Evolutionary conservation across 2,329 filamentous ascomycete genomes (phyloP).

Genomic region (Alternaria tenuissima): DNA sequence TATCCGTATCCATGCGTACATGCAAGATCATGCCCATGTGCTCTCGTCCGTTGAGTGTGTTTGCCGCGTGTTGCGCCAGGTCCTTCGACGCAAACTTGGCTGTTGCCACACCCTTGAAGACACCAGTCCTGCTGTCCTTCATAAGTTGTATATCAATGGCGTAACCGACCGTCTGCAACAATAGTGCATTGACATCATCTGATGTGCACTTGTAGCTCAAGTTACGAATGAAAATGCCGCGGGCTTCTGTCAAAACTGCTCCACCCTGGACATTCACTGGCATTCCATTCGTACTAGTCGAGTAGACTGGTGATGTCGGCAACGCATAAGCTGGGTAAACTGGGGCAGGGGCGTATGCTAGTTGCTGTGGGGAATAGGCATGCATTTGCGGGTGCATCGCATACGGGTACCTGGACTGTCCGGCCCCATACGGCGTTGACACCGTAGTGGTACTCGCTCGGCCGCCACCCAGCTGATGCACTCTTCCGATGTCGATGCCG

Average conservation of each 20-base stretch:
- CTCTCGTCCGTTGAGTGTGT: slow-evolving; percentile 33
- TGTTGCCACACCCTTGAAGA: slow-evolving; percentile 45
- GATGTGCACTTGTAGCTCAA: slow-evolving; percentile 39
- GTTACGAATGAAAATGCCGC: slow-evolving; percentile 49
- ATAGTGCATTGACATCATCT: slow-evolving; percentile 37
- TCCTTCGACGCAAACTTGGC: slow-evolving; percentile 42
- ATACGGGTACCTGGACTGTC: slow-evolving; percentile 34
- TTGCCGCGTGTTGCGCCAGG: slow-evolving; percentile 41
- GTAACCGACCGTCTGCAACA: slow-evolving; percentile 38
- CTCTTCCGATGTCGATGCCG: slow-evolving; percentile 40
- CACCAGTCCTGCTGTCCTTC: slow-evolving; percentile 33
- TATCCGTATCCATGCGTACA: slow-evolving; percentile 47
- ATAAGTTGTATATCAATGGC: slow-evolving; percentile 38
- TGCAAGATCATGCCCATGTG: slow-evolving; percentile 44
- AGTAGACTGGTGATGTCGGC: slow-evolving; percentile 37
- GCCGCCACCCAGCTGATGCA: slow-evolving; percentile 31
- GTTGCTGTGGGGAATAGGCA: slow-evolving; percentile 24
- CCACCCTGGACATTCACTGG: slow-evolving; percentile 50
- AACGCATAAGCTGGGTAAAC: slow-evolving; percentile 30
- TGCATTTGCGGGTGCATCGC: slow-evolving; percentile 30
- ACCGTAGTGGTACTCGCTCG: slow-evolving; percentile 11
- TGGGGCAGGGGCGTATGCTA: slow-evolving; percentile 26
- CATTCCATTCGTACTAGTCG: slow-evolving; percentile 42
- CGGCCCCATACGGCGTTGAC: slow-evolving; percentile 26
- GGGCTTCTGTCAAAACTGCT: slow-evolving; percentile 47